Conservation (phyloP, 148 eudicot species). For the Fagopyrum esculentum region DNA sequence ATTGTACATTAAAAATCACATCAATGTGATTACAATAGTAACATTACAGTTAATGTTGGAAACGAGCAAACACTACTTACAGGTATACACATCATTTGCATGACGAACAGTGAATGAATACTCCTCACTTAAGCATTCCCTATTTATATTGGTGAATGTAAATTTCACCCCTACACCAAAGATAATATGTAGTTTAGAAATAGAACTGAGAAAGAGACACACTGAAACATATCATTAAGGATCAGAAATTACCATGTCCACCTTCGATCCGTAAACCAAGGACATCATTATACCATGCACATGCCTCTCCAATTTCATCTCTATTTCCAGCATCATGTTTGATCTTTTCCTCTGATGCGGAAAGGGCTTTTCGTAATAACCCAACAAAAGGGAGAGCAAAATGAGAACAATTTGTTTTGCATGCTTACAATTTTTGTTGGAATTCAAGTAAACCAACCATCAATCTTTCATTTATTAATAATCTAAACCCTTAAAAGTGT, state of each 20-base stretch:
- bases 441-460: background rate
- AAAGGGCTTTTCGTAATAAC: slow-evolving; percentile 40
- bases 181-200: slow-evolving; percentile 12
- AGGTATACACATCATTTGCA: slow-evolving; percentile 52
- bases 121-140: slow-evolving; percentile 50
- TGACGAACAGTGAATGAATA: slow-evolving; percentile 71
- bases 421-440: background rate
- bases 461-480: background rate
- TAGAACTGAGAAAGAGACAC: background rate
- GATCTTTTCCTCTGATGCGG: slow-evolving; percentile 46
- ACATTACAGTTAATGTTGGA: background rate
- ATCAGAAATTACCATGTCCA: slow-evolving; percentile 57
- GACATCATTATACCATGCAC: slow-evolving; percentile 75
- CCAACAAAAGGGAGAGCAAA: background rate
- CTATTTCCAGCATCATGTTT: slow-evolving; percentile 29
- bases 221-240: background rate
- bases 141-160: slow-evolving; percentile 54
- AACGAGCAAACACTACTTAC: slow-evolving; percentile 36
- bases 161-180: slow-evolving; percentile 66
- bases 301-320: slow-evolving; percentile 66
- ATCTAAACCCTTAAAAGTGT: background rate
- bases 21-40: background rate
- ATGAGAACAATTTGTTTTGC: background rate
- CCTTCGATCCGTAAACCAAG: slow-evolving; percentile 87
- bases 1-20: background rate